A percentile compares a stretch with the other conserved stretches of the same genome.
phyloP scores from a whole-genome alignment of 768 basidiomycete genomes.

The Fistulinella prunicolor region DNA sequence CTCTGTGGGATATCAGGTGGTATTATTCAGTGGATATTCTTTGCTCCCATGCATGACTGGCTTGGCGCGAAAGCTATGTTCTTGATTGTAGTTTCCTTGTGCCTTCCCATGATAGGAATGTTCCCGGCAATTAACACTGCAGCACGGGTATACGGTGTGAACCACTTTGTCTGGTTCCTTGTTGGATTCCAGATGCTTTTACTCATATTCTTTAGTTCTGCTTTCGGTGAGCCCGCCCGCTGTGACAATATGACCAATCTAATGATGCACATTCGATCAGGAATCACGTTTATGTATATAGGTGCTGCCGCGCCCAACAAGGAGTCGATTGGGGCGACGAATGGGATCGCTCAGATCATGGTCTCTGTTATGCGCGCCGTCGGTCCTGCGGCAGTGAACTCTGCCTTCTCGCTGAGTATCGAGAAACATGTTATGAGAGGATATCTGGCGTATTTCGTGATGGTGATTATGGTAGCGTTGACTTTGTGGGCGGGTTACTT shows the following conservation, averaged over 20 bases:
- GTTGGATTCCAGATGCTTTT: conserved; percentile 48
- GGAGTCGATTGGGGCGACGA: conserved; percentile 67
- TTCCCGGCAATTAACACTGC: conserved; percentile 43
- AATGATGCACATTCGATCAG: conserved; percentile 31
- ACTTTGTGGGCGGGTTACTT: conserved; percentile 31
- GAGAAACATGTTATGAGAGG: conserved; percentile 47
- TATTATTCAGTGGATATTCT: conserved; percentile 58
- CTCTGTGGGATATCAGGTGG: conserved; percentile 32
- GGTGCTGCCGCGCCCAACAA: conserved; percentile 63
- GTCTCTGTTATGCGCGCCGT: conserved; percentile 32
- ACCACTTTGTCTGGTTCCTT: conserved; percentile 44
- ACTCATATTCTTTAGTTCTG: conserved; percentile 45
- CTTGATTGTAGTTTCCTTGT: conserved; percentile 43
- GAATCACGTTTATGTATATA: conserved; percentile 68
- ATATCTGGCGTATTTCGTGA: conserved; percentile 49
- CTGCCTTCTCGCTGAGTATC: conserved; percentile 28
- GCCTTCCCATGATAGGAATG: conserved; percentile 44
- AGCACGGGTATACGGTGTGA: conserved; percentile 39
- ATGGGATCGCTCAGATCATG: conserved; percentile 44
- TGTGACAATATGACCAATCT: not conserved
- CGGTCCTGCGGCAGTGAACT: conserved; percentile 25
- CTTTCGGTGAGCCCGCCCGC: conserved; percentile 47
- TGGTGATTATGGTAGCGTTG: conserved; percentile 30
- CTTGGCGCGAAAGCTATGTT: conserved; percentile 61
- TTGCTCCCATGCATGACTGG: conserved; percentile 50